phyloP scores from a whole-genome alignment of 345 rosid genomes.

The Acer yangbiense region DNA sequence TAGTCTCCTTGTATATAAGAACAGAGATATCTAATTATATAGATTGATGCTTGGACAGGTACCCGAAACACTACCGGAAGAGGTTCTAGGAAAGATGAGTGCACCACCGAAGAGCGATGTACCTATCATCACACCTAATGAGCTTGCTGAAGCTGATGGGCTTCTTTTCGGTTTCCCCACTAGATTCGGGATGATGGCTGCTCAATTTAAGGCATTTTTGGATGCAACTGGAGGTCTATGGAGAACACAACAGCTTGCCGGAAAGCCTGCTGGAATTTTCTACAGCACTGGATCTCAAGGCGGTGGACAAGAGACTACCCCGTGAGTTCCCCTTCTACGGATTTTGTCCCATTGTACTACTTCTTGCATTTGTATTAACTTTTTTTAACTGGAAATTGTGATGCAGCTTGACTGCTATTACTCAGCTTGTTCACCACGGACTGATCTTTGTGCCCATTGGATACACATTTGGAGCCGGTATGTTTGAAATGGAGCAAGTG shows the following conservation, averaged over 20 bases:
- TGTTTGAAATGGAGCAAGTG: constrained; percentile 67
- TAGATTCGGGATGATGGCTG: constrained; percentile 77
- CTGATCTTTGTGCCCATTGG: constrained; percentile 75
- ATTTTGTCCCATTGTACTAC: not conserved
- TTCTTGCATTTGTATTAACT: not conserved
- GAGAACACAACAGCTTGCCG: constrained; percentile 64
- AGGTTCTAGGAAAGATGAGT: constrained; percentile 65
- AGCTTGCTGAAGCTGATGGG: constrained; percentile 68
- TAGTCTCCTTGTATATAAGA: not conserved
- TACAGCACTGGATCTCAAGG: constrained; percentile 80
- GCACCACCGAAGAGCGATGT: constrained; percentile 66
- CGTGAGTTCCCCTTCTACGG: constrained; percentile 39
- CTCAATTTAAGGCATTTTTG: constrained; percentile 72
- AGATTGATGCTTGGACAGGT: constrained; percentile 38
- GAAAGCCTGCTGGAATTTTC: constrained; percentile 80
- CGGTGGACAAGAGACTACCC: constrained; percentile 80
- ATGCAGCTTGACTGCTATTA: constrained; percentile 67
- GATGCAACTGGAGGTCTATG: constrained; percentile 74
- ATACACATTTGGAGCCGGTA: constrained; percentile 70
- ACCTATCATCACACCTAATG: constrained; percentile 53
- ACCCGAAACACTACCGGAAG: constrained; percentile 62
- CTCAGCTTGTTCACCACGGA: constrained; percentile 77
- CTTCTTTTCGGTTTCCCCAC: constrained; percentile 72
- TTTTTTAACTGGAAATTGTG: not conserved
- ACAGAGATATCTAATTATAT: not conserved